A percentile compares a stretch with the other conserved stretches of the same genome.
phyloP scores from a whole-genome alignment of 2,329 filamentous ascomycete genomes.

The Cytospora schulzeri region DNA sequence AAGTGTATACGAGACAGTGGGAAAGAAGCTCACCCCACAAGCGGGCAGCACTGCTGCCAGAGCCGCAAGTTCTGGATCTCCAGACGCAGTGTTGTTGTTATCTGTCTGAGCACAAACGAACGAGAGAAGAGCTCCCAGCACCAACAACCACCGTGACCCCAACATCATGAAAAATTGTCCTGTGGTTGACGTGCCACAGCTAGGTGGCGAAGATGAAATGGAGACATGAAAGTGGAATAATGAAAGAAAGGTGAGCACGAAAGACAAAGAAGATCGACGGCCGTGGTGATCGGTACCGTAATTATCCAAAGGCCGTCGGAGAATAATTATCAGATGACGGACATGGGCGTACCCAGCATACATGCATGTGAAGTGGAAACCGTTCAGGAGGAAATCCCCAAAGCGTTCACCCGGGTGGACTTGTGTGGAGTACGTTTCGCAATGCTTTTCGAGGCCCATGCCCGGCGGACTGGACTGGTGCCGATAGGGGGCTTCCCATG shows the following conservation, averaged over 20 bases:
- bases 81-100: not conserved
- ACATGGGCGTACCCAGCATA: constrained; percentile 1
- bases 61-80: constrained; percentile 17
- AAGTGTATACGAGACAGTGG: not conserved
- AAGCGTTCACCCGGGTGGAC: not conserved
- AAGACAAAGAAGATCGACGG: not conserved
- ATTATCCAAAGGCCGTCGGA: constrained; percentile 8
- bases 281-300: constrained; percentile 1
- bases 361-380: not conserved
- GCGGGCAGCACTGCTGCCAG: constrained; percentile 21
- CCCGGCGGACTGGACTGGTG: not conserved
- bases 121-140: constrained; percentile 7
- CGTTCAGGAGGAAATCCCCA: not conserved
- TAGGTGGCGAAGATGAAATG: not conserved
- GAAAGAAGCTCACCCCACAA: constrained; percentile 21
- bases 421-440: not conserved
- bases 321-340: constrained; percentile 19
- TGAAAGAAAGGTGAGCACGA: not conserved
- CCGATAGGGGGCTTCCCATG: no score
- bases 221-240: not conserved
- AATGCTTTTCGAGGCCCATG: not conserved
- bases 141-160: constrained; percentile 7
- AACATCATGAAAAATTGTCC: constrained; percentile 14
- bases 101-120: constrained; percentile 4
- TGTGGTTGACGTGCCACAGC: constrained; percentile 7